Evolutionary conservation across 139 green algal species (phyloP), one percentile per base, ranked within the genome.

Genomic region (Auxenochlorella pyrenoidosa): DNA sequence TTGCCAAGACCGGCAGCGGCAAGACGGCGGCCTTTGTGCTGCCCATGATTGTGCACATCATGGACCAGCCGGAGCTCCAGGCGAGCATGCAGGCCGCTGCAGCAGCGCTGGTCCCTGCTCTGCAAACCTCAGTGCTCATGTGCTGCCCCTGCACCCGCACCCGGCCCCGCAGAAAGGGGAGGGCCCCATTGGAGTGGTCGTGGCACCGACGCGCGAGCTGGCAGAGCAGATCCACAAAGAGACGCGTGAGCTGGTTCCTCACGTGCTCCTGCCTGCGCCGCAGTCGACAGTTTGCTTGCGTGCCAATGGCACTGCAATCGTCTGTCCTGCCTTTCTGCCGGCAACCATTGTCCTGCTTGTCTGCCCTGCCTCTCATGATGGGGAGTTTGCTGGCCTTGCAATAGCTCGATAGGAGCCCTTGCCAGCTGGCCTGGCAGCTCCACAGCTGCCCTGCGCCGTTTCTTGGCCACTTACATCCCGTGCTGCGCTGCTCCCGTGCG

Each of bases 191-290:
- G 97, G 73, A 0, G n/a, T 99, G 15, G 88, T 99, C 24, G 87
- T 95, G 65, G 94, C 96, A 8, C 97, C 97, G 43, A 99, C 97
- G 4, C 84, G 97, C 4, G 97, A 99, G 91, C 93, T 99, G 47
- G 94, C 95, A 30, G 94, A 98, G 90, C 97, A 99, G 90, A 99
- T 99, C 60, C 94, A 98, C 91, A 94, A 92, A 85, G 95, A 98
- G 88, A 83, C 91, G 0, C 70, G 94, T 66, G 89, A 90, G 86
- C 22, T 5, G 3, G n/a, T n/a, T n/a, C n/a, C n/a, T n/a, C n/a
- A n/a, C n/a, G n/a, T n/a, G n/a, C n/a, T n/a, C n/a, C n/a, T n/a
- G n/a, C n/a, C n/a, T n/a, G n/a, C n/a, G n/a, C n/a, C n/a, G n/a
- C n/a, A n/a, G n/a, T n/a, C n/a, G n/a, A n/a, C n/a, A n/a, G n/a